Evolutionary conservation across 495 filamentous ascomycete species (phyloP), one percentile per base, ranked within the genome.

Genomic region (Tuber melanosporum): DNA sequence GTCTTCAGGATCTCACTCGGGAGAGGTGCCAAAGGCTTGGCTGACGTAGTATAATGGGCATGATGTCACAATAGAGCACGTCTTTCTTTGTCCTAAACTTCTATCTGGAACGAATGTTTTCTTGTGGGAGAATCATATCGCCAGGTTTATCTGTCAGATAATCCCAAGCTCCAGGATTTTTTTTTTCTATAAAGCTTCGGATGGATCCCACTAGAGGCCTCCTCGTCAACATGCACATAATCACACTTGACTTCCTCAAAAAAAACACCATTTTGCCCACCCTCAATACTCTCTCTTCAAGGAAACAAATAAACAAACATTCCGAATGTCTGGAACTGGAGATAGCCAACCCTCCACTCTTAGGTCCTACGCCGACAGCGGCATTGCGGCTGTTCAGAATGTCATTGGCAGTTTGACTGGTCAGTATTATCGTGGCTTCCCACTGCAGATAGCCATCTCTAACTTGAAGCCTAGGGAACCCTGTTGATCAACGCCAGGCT

Each of bases 291-390:
- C 46, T 71, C 46, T 71, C 70, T 79, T 75, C 17, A 79, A 73
- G 39, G 19, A 70, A 76, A 17, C 62, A 71, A 71, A 10, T 42
- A 44, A 74, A 73, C 45, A 80, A 78, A 72, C 36, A 62, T 20
- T 19, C 32, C 77, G 71, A 70, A 81, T 81, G 74, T 81, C 77
- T 26, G 77, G 73, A 76, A 5, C 76, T 70, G 73, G 70, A 46
- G 74, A 71, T 43, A 77, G 46, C n/a, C 84, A 79, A 72, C 77
- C 91, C 71, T 96, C 93, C 74, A 95, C 93, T 78, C 86, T 93
- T 83, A 88, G 94, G 87, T 92, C 92, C 73, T 91, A 91, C 87
- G 84, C 94, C 76, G 93, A 97, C 88, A 88, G 87, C n/a, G 92
- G 92, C 81, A 87, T 89, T 70, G 93, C 92, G 75, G 84, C 89